These are phyloP conservation scores for Leccinum subrobustum DNA, from an alignment of 1,284 basidiomycete genomes.

Conservation along the genomic window DNA sequence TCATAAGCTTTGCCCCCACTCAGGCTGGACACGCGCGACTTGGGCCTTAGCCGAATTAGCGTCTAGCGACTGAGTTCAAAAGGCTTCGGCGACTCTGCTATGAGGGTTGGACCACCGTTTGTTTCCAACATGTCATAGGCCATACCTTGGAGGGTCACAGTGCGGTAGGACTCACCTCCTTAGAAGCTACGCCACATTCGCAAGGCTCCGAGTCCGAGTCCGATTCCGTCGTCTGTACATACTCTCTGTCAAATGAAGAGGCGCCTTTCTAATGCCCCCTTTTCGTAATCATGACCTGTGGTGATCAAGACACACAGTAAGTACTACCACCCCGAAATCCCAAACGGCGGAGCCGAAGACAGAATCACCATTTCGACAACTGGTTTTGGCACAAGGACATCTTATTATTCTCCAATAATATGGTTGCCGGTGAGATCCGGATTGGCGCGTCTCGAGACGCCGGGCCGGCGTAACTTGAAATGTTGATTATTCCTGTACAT, in stretches of 20 bases:
- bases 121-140: neutral
- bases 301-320: neutral
- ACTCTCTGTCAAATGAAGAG: neutral
- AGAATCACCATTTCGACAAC: neutral
- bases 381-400: neutral
- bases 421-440: neutral
- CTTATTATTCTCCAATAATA: neutral
- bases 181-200: neutral
- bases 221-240: neutral
- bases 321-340: neutral
- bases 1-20: neutral
- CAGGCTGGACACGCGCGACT: neutral
- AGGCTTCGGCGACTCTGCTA: too few relatives aligned
- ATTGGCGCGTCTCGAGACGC: neutral
- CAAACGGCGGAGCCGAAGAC: neutral
- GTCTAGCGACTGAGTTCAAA: neutral
- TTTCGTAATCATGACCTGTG: neutral
- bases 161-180: neutral
- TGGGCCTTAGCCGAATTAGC: neutral
- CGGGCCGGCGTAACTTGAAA: neutral
- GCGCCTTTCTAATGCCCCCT: neutral
- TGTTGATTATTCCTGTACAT: neutral
- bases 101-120: neutral
- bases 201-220: neutral
- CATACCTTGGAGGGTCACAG: neutral